Evolutionary conservation across 2,329 filamentous ascomycete species (phyloP).

Genomic region (Apiospora kogelbergensis): DNA sequence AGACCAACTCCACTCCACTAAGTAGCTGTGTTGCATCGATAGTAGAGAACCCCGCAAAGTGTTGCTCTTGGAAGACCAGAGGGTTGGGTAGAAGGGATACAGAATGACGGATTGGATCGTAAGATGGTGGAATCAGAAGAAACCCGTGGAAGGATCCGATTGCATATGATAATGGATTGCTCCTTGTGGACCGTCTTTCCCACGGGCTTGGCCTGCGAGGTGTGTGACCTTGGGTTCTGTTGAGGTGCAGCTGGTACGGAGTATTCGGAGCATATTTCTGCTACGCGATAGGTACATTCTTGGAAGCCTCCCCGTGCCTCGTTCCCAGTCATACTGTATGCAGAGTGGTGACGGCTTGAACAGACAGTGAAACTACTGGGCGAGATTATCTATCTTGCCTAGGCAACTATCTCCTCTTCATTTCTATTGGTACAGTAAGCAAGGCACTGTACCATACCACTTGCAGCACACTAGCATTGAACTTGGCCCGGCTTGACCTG

Average conservation of each 20-base stretch:
- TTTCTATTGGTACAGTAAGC: not conserved
- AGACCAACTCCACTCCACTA: not conserved
- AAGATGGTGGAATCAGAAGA: not conserved
- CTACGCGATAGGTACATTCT: not conserved
- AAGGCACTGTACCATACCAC: constrained; percentile 1
- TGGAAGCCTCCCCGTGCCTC: not conserved
- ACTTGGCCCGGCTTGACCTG: not conserved
- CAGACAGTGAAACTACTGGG: not conserved
- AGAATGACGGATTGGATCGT: not conserved
- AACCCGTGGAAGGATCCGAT: not conserved
- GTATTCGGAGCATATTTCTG: not conserved
- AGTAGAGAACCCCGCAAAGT: not conserved
- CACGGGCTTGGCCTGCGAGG: not conserved
- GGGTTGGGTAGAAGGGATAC: not conserved
- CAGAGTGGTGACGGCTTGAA: not conserved
- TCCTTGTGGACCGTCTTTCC: not conserved
- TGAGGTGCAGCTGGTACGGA: not conserved
- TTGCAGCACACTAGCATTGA: not conserved
- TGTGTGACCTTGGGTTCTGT: not conserved
- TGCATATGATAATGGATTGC: not conserved
- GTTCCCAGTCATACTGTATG: not conserved
- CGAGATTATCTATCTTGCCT: not conserved
- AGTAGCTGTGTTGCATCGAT: not conserved
- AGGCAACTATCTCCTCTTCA: not conserved
- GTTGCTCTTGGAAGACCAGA: not conserved